Conservation (phyloP, 2,329 filamentous ascomycete species). For the Nigrospora oryzae region DNA sequence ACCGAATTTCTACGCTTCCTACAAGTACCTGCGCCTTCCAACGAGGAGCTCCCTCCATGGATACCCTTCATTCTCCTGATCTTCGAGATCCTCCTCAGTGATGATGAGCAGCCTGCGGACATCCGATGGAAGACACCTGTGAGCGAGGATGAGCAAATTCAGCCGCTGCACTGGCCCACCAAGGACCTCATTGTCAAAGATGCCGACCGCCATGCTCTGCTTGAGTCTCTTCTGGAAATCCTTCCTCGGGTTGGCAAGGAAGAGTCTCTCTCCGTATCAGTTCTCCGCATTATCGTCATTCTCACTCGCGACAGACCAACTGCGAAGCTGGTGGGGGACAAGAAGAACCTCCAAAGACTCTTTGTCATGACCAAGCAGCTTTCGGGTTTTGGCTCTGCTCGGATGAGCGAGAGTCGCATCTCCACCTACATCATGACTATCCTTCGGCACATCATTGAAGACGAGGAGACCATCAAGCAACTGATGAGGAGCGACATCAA, state of each 20-base stretch:
- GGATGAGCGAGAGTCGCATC: slow-evolving; percentile 50
- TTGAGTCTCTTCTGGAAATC: slow-evolving; percentile 72
- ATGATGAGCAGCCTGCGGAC: slow-evolving; percentile 74
- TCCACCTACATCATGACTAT: slow-evolving; percentile 69
- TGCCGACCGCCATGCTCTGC: slow-evolving; percentile 61
- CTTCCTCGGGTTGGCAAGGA: slow-evolving; percentile 84
- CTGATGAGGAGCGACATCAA: slow-evolving; percentile 88
- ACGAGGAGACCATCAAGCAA: slow-evolving; percentile 82
- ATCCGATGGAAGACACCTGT: slow-evolving; percentile 60
- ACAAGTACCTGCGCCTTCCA: slow-evolving; percentile 57
- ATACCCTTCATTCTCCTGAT: slow-evolving; percentile 85
- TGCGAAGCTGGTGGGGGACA: slow-evolving; percentile 72
- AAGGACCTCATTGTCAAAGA: slow-evolving; percentile 53
- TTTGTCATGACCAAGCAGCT: slow-evolving; percentile 96
- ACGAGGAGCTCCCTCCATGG: slow-evolving; percentile 83
- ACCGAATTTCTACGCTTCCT: slow-evolving; percentile 71
- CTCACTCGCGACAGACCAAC: slow-evolving; percentile 72
- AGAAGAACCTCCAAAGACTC: slow-evolving; percentile 78
- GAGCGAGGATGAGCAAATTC: slow-evolving; percentile 37
- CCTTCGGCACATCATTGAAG: slow-evolving; percentile 86
- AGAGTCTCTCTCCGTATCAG: slow-evolving; percentile 72
- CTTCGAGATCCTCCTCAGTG: slow-evolving; percentile 80
- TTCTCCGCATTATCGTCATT: slow-evolving; percentile 77
- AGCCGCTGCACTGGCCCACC: slow-evolving; percentile 48
- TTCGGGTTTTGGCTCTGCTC: slow-evolving; percentile 66